These are phyloP conservation scores for Saccharomyces hybrid DNA, from an alignment of 1,139 yeast species.

Conservation along the genomic window DNA sequence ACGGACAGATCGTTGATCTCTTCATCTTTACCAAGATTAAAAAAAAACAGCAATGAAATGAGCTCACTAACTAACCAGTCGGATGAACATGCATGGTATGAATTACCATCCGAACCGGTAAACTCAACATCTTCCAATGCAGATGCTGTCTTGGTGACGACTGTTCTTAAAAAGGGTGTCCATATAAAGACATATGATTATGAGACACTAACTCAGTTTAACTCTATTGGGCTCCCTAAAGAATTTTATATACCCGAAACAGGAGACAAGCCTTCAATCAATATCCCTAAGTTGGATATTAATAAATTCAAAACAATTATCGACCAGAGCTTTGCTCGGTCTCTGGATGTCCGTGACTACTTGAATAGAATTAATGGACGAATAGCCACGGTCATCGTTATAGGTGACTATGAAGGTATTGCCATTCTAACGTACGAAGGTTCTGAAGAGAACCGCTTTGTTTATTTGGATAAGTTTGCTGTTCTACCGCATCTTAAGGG, in stretches of 20 bases:
- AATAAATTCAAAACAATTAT: slow-evolving; percentile 50
- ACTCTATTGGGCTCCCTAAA: slow-evolving; percentile 25
- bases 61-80: slow-evolving; percentile 1
- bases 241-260: neutral
- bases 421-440: slow-evolving; percentile 83
- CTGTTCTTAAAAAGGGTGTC: slow-evolving; percentile 72
- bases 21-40: slow-evolving; percentile 76
- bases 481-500: slow-evolving; percentile 80
- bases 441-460: slow-evolving; percentile 30
- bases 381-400: slow-evolving; percentile 70
- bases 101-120: slow-evolving; percentile 13
- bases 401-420: slow-evolving; percentile 93
- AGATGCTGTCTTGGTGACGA: slow-evolving; percentile 42
- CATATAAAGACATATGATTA: slow-evolving; percentile 44
- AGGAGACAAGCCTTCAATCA: slow-evolving; percentile 2
- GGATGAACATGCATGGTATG: slow-evolving; percentile 20
- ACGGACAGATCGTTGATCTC: slow-evolving; percentile 95
- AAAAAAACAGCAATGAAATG: slow-evolving; percentile 28
- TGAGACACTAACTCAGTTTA: slow-evolving; percentile 26
- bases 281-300: slow-evolving; percentile 42
- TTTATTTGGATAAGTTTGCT: slow-evolving; percentile 89
- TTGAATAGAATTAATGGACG: slow-evolving; percentile 52
- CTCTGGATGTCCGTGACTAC: slow-evolving; percentile 58
- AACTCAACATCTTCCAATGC: slow-evolving; percentile 6
- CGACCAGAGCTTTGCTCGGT: slow-evolving; percentile 71